Conservation (phyloP, 805 yeast species). For the Candida endomychidarum region DNA sequence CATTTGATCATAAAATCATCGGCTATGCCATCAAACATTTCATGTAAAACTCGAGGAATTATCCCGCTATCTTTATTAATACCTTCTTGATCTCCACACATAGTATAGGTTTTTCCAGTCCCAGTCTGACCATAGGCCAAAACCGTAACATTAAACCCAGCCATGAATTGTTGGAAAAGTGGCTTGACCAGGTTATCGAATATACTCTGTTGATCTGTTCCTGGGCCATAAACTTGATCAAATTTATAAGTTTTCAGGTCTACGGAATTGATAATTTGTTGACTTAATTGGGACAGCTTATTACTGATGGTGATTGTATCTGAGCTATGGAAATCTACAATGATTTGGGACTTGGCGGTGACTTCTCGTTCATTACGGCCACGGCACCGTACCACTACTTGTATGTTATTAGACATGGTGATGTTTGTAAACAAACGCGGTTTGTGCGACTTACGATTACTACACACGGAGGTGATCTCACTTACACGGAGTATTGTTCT, state of each 20-base stretch:
- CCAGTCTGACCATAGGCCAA: slow-evolving; percentile 86
- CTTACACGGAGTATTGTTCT: no score
- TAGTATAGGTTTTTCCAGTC: slow-evolving; percentile 79
- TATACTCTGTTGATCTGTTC: slow-evolving; percentile 66
- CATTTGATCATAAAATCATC: slow-evolving; percentile 67
- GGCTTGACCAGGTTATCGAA: slow-evolving; percentile 74
- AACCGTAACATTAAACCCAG: slow-evolving; percentile 69
- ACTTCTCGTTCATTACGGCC: slow-evolving; percentile 48
- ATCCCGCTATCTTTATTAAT: slow-evolving; percentile 52
- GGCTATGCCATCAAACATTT: slow-evolving; percentile 51
- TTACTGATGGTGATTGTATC: slow-evolving; percentile 23
- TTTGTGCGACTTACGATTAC: no score
- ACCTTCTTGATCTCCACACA: slow-evolving; percentile 50
- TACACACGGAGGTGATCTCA: background rate
- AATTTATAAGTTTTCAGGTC: slow-evolving; percentile 56
- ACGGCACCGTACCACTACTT: slow-evolving; percentile 56
- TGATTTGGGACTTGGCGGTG: slow-evolving; percentile 44
- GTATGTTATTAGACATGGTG: slow-evolving; percentile 39
- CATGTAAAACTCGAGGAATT: slow-evolving; percentile 47
- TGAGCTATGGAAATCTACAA: slow-evolving; percentile 45
- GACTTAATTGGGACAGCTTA: slow-evolving; percentile 13
- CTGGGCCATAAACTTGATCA: slow-evolving; percentile 82
- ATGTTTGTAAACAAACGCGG: slow-evolving; percentile 9
- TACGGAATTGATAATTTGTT: slow-evolving; percentile 36
- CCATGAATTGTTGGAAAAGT: slow-evolving; percentile 62